Base-by-base conservation (phyloP, 495 filamentous ascomycete genomes). In the Hypoxylon lienhwacheense region DNA sequence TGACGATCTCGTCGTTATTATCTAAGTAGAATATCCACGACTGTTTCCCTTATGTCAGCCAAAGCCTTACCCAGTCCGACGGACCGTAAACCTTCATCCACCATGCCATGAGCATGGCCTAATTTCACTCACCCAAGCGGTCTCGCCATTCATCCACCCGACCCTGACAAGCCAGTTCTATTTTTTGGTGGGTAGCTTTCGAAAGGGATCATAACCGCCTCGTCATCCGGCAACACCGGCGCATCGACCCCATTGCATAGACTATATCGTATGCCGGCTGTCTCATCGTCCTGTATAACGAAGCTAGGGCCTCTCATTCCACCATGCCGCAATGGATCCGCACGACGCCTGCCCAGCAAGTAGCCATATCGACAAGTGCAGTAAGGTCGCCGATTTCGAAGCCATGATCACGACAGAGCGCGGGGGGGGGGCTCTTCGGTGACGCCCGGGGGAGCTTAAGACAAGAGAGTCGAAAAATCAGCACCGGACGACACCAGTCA, bases 21-120 rank as follows among this genome's bases (percentile, higher is more conserved):
- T 64, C 56, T 41, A 66, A 45, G 52, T 66, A 68, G 54, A 68
- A 68, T 5, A 68, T 47, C 1, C 63, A 66, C 5, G 63, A 54
- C 59, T 65, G 21, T 37, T 22, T n/a, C 12, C 48, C 44, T 58
- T 48, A 54, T 47, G 57, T 65, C 57, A 65, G 61, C 61, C 16
- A 51, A 3, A 44, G 11, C 34, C 25, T 45, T 42, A 29, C 37
- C 41, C 41, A 24, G n/a, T 32, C 11, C 39, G 11, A 32, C 56
- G 11, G 44, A 26, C 44, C 51, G n/a, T n/a, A n/a, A n/a, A n/a
- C n/a, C 56, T 50, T 52, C 57, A 32, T 42, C 47, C 16, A 7
- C 37, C 16, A 44, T 31, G 19, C 41, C 41, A 47, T 43, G 24
- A 36, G 26, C 14, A 8, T 35, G 42, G n/a, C 47, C 24, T 12